A percentile compares a stretch with the other conserved stretches of the same genome.
Evolutionary conservation across 768 basidiomycete species (phyloP).

Genomic region (Trametes villosa): DNA sequence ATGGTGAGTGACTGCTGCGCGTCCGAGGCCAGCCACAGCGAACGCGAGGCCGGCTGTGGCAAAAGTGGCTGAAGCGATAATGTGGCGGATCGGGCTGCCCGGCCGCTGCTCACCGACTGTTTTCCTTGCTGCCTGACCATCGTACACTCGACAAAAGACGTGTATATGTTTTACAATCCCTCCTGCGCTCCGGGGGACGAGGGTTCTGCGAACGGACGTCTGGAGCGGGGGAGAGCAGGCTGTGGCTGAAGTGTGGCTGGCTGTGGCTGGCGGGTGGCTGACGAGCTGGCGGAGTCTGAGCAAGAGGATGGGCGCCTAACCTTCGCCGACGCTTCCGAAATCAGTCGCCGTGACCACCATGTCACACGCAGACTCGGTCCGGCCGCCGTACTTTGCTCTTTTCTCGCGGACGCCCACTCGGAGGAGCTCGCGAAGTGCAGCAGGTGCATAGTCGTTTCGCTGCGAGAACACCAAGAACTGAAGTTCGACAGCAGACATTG

Average conservation of each 20-base stretch:
- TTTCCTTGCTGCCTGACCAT: slow-evolving; percentile 36
- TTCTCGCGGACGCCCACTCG: no score
- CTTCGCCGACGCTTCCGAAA: background rate
- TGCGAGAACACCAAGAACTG: no score
- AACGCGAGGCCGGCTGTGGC: slow-evolving; percentile 27
- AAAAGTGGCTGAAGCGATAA: slow-evolving; percentile 36
- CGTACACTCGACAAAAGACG: slow-evolving; percentile 6
- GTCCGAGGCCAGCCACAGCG: slow-evolving; percentile 27
- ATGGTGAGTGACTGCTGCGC: slow-evolving; percentile 15
- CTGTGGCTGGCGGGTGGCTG: slow-evolving; percentile 25
- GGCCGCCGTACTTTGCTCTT: no score
- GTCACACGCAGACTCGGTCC: background rate
- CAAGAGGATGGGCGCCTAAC: slow-evolving; percentile 10
- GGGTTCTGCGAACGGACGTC: background rate
- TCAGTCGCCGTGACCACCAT: background rate
- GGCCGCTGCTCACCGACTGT: slow-evolving; percentile 38
- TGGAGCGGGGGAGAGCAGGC: background rate
- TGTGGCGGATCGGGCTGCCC: slow-evolving; percentile 18
- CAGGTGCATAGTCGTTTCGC: no score
- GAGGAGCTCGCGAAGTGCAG: no score
- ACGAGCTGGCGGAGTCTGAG: slow-evolving; percentile 19
- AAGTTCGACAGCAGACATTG: no score
- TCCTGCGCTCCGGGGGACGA: background rate
- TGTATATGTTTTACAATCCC: background rate
- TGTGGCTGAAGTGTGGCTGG: slow-evolving; percentile 24